Base-by-base conservation (phyloP, 805 yeast genomes). In the Metschnikowia amazonensis region DNA sequence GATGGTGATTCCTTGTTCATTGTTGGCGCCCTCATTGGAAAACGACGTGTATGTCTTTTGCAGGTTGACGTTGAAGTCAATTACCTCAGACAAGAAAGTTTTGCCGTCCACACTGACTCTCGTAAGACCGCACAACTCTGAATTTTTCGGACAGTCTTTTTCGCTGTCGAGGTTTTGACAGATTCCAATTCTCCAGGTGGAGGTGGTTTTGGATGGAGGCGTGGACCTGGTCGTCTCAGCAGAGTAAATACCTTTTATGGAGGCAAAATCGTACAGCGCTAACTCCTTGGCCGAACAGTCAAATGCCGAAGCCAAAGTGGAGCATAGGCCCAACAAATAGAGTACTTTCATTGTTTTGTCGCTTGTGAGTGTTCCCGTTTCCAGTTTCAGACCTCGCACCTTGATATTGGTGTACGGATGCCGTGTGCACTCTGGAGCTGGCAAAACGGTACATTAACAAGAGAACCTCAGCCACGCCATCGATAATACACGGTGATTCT, bases 101-200 rank as follows among this genome's bases (percentile, higher is more conserved):
- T 70, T 69, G 25, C 66, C 58, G n/a, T 82, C 81, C 16, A 82
- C 51, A 11, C 66, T 60, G 4, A 86, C 74, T 9, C 69, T 57
- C 20, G 85, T 81, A 14, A 85, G 58, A 2, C 95, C 96, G 64
- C 99, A 92, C 7, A 90, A 62, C 52, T 86, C 86, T 1, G 90
- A 79, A 50, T 84, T 81, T 38, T 68, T 67, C 0, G 89, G 84
- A 65, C 97, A 90, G 24, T 72, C 72, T 8, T 72, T 67, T 7
- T 69, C 60, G 4, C 35, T 36, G 23, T 55, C 59, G 28, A 67
- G 58, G 27, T 64, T 60, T 37, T 79, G 81, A 66, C 95, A 88
- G 7, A 89, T 70, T 42, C 88, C 84, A 30, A 90, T 51, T 57
- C 74, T 80, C 90, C 96, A 87, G 2, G 78, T 72, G 28, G 73